Evolutionary conservation across 169 alveolate species (phyloP).

Genomic region (Plasmodium cynomolgi): DNA sequence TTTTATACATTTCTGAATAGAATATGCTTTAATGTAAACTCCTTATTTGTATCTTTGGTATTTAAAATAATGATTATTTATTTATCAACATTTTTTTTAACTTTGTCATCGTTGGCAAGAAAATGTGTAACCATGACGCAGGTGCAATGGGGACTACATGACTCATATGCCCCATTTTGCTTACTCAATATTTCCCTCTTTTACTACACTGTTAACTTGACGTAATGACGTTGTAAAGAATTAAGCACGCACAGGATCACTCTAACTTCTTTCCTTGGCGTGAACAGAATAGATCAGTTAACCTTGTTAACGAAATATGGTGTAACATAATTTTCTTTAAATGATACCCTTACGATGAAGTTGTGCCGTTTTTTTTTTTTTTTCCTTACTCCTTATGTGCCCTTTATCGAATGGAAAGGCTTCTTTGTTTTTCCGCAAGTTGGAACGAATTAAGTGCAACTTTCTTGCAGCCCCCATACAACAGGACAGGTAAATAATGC

Average conservation of each 20-base stretch:
- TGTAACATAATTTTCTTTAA: not conserved
- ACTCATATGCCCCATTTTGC: not conserved
- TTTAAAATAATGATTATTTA: conserved; percentile 20
- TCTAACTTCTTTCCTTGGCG: not conserved
- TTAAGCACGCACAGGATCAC: not conserved
- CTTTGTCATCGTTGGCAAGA: not conserved
- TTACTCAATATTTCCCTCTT: not conserved
- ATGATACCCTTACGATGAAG: not conserved
- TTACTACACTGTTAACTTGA: not conserved
- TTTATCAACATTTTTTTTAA: conserved; percentile 15
- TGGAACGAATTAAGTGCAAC: not conserved
- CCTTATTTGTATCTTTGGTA: conserved; percentile 33
- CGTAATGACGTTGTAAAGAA: not conserved
- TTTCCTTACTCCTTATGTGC: not conserved
- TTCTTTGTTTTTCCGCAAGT: not conserved
- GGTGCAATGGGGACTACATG: not conserved
- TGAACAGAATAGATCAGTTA: not conserved
- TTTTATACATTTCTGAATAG: not conserved
- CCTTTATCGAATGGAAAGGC: not conserved
- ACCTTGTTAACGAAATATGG: not conserved
- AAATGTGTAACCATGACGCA: not conserved
- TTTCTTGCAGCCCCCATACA: not conserved
- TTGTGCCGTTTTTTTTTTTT: not conserved
- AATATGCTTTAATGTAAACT: conserved; percentile 47
- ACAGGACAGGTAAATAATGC: not conserved